Evolutionary conservation across 345 rosid species (phyloP), one percentile per base, ranked within the genome.

Genomic region (Acer negundo): DNA sequence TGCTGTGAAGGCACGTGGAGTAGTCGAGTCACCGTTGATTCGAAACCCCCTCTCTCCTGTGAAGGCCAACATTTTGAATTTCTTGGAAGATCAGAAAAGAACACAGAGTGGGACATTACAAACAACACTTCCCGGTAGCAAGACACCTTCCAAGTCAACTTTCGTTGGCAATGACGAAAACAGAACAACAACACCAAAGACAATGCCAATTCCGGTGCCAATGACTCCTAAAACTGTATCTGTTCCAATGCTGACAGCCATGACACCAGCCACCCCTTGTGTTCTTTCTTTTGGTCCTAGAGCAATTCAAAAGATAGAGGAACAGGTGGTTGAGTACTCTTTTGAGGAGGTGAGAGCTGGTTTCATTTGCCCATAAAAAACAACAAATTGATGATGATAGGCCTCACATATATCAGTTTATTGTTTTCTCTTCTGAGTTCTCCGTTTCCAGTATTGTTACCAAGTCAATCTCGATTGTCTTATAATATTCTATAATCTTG

Each of bases 41-140:
- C 83, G 94, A 59, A 87, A 88, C 67, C 91, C 94, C 0, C 91
- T 92, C 47, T 89, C 94, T 67, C 91, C 94, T 6, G 80, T 92
- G 0, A 77, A 72, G 44, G 80, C 85, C 67, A 92, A 90, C 80
- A 86, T 88, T 53, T 78, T 74, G 75, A 84, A 86, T 47, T 82
- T 85, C 69, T 66, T 76, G 17, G 88, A 83, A 82, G 87, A 78
- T 79, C 80, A 86, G 70, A 83, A 75, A 67, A 76, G 49, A 44
- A 55, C 74, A 40, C 82, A 73, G 68, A 75, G 59, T 3, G 75
- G 74, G 77, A 40, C 76, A 40, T 63, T 78, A 28, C 77, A 79
- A 65, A 73, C 75, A 62, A 46, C 76, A 28, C 31, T 26, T n/a
- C 73, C 78, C 23, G 55, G 74, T 13, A 56, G 62, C 56, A 80